These are phyloP conservation scores for Cornus suecica DNA, from an alignment of 148 eudicot genomes.

Conservation along the genomic window DNA sequence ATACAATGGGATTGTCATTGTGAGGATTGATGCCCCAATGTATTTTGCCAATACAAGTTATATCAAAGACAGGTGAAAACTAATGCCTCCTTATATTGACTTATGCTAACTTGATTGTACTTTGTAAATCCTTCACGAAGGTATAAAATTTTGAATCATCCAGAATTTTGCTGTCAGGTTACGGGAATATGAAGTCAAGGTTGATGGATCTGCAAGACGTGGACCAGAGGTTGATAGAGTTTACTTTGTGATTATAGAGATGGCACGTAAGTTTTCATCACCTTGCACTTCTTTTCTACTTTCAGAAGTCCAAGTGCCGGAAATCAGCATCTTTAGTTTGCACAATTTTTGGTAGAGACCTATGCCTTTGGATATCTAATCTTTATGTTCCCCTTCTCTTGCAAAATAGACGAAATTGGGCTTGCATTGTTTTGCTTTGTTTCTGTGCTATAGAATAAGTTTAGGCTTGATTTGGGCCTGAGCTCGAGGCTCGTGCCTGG, in stretches of 20 bases:
- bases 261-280: constrained; percentile 79
- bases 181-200: constrained; percentile 73
- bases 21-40: constrained; percentile 95
- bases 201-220: constrained; percentile 54
- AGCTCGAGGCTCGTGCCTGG: too few species aligned
- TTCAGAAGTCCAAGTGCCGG: background rate
- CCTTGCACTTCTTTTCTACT: background rate
- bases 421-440: background rate
- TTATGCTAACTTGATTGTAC: constrained; percentile 3
- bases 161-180: constrained; percentile 46
- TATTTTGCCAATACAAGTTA: constrained; percentile 96
- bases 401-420: background rate
- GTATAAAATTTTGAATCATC: constrained; percentile 1
- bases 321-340: background rate
- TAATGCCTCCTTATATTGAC: background rate
- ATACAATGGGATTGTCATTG: constrained; percentile 86
- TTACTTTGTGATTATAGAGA: constrained; percentile 78
- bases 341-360: background rate
- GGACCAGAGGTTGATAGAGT: constrained; percentile 82
- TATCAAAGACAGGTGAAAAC: constrained; percentile 79
- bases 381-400: background rate
- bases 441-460: background rate
- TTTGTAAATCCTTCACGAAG: background rate
- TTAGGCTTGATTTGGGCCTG: background rate
- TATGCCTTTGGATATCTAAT: background rate